Conservation (phyloP, 2,329 filamentous ascomycete species). For the Colletotrichum eleusines region DNA sequence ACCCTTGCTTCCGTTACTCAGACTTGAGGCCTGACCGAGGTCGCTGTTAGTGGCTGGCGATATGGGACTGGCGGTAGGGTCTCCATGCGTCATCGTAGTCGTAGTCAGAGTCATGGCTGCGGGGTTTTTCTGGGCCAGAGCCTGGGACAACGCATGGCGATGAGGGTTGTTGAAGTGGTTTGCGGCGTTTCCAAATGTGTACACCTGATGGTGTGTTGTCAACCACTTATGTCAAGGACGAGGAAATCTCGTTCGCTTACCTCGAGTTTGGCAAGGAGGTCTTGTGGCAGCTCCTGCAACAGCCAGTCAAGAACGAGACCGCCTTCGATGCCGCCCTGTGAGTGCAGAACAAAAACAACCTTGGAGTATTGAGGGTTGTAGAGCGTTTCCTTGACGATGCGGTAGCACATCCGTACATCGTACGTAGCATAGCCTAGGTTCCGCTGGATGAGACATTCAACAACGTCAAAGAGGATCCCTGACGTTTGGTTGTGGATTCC, state of each 20-base stretch:
- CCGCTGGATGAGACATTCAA: constrained; percentile 83
- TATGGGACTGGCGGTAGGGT: constrained; percentile 23
- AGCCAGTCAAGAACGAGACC: constrained; percentile 82
- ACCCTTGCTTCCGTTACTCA: neutral
- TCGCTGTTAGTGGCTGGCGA: constrained; percentile 23
- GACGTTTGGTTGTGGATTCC: constrained; percentile 83
- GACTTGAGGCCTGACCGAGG: neutral
- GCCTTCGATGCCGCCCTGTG: constrained; percentile 81
- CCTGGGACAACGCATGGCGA: constrained; percentile 49
- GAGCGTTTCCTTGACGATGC: constrained; percentile 72
- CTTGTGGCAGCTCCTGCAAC: constrained; percentile 76
- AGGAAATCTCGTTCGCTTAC: neutral
- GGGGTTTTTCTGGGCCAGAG: constrained; percentile 57
- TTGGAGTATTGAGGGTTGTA: constrained; percentile 74
- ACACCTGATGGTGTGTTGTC: constrained; percentile 56
- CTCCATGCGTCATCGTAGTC: constrained; percentile 27
- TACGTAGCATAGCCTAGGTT: constrained; percentile 78
- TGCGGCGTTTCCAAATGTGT: constrained; percentile 82
- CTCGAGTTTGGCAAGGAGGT: constrained; percentile 76
- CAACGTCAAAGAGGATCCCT: constrained; percentile 80
- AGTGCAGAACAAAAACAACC: constrained; percentile 81
- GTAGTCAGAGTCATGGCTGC: constrained; percentile 36
- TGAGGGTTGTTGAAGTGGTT: constrained; percentile 85
- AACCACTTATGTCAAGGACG: neutral
- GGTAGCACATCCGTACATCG: constrained; percentile 75